Base-by-base conservation (phyloP, 192 early-diverging fungal genomes). In the Coemansia furcata region DNA sequence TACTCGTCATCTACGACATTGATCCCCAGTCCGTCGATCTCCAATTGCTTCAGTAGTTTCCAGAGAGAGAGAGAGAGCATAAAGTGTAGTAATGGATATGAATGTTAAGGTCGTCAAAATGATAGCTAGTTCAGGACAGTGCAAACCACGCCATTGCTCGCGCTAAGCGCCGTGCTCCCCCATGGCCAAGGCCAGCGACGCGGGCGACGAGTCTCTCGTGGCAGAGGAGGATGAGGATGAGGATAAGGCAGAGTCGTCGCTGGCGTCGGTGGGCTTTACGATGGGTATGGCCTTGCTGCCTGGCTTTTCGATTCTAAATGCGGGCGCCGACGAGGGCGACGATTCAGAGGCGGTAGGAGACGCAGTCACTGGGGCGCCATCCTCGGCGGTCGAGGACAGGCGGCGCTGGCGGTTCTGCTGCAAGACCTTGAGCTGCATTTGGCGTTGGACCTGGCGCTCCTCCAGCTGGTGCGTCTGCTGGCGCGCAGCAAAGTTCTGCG, bases 401-500 rank as follows among this genome's bases (percentile, higher is more conserved):
- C 81, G 72, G 55, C 81, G 75, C 76, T 83, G 81, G 32, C 81
- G 76, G 66, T 75, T 78, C 69, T 78, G 81, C 72, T 78, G 81
- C 50, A 83, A 57, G 26, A 71, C 68, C 67, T 83, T 83, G 63
- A 83, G 76, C 66, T 83, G 81, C 21, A 66, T 61, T 67, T 83
- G 81, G 47, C 81, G 72, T 67, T 82, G 79, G 9, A 65, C 50
- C 67, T 82, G 79, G 14, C 79, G 79, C 74, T 82, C 74, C 19
- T 82, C 79, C 61, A 74, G 74, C 66, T 72, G 72, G 32, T 75
- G 73, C 71, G 76, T 76, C 66, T 82, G 78, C 65, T 78, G 69
- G 49, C 91, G 88, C 49, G 82, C 82, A n/a, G 84, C 83, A 85
- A 92, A 92, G 78, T 90, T 87, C 67, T 89, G 87, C 52, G 83